Conservation (phyloP, 495 filamentous ascomycete species). For the Aspergillus heteromorphus region DNA sequence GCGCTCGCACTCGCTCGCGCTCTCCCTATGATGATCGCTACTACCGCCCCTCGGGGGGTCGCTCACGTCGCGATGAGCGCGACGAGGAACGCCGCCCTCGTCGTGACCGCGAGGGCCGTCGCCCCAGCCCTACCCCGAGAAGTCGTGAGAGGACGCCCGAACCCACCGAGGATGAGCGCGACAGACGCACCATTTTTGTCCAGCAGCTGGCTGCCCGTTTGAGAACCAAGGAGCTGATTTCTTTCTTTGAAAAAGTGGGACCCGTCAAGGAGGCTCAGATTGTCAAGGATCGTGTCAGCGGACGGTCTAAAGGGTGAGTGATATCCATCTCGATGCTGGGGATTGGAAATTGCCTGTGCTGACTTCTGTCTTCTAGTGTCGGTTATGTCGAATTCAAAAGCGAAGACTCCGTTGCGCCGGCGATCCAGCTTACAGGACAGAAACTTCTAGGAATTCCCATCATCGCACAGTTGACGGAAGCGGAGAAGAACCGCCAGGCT, state of each 20-base stretch:
- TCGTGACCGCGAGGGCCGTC: constrained; percentile 52
- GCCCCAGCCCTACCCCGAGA: constrained; percentile 43
- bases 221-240: constrained; percentile 84
- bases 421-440: constrained; percentile 98
- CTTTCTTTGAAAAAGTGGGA: constrained; percentile 95
- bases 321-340: constrained; percentile 1
- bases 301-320: constrained; percentile 92
- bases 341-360: background rate
- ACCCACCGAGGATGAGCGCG: constrained; percentile 90
- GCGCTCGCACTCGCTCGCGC: constrained; percentile 67
- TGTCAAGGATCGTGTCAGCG: constrained; percentile 96
- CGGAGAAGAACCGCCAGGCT: constrained; percentile 98
- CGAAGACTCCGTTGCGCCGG: constrained; percentile 87
- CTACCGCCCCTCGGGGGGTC: constrained; percentile 68
- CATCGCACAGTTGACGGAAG: constrained; percentile 96
- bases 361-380: constrained; percentile 63
- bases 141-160: constrained; percentile 51
- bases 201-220: constrained; percentile 94
- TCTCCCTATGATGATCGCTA: constrained; percentile 69
- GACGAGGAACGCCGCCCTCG: constrained; percentile 48
- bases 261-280: constrained; percentile 97
- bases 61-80: constrained; percentile 47
- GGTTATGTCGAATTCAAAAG: constrained; percentile 99
- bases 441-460: constrained; percentile 98
- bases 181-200: constrained; percentile 95